Percentiles rank a stretch among this genome's conserved stretches.
phyloP scores from a whole-genome alignment of 768 basidiomycete species.

The Lenzites betulinus region DNA sequence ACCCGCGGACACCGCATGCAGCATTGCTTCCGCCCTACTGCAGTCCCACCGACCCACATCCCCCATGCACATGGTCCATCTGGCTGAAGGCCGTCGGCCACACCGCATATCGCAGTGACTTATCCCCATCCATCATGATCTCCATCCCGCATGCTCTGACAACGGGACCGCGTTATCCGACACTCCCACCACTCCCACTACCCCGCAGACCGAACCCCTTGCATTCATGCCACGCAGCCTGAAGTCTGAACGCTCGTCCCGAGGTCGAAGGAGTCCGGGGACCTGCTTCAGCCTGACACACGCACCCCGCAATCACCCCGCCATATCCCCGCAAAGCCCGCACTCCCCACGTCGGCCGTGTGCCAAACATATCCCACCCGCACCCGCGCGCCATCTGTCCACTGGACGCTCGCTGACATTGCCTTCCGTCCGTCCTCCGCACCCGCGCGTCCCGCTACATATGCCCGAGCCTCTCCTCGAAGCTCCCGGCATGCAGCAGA shows the following conservation, averaged over 20 bases:
- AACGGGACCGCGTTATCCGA: too few species aligned
- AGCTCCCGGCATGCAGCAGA: neutral
- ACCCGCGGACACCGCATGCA: neutral
- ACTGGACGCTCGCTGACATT: neutral
- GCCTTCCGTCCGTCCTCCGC: neutral
- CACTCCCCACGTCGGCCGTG: neutral
- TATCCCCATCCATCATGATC: too few species aligned
- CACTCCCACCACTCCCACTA: too few species aligned
- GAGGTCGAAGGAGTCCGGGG: neutral
- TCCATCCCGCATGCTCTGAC: too few species aligned
- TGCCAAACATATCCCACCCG: conserved; percentile 4
- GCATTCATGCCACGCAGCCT: neutral
- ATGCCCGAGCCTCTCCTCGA: neutral
- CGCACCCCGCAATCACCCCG: conserved; percentile 15
- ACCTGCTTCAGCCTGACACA: neutral
- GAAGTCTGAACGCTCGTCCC: neutral
- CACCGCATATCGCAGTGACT: too few species aligned
- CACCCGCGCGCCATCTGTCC: neutral
- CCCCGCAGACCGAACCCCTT: too few species aligned
- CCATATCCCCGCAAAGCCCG: conserved; percentile 9
- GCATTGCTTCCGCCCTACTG: neutral
- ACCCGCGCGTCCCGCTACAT: neutral
- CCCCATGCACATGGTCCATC: neutral
- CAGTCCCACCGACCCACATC: neutral
- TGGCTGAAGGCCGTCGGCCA: neutral